Evolutionary conservation across 345 rosid genomes (phyloP), one percentile per base, ranked within the genome.

Genomic region (Pistacia atlantica): DNA sequence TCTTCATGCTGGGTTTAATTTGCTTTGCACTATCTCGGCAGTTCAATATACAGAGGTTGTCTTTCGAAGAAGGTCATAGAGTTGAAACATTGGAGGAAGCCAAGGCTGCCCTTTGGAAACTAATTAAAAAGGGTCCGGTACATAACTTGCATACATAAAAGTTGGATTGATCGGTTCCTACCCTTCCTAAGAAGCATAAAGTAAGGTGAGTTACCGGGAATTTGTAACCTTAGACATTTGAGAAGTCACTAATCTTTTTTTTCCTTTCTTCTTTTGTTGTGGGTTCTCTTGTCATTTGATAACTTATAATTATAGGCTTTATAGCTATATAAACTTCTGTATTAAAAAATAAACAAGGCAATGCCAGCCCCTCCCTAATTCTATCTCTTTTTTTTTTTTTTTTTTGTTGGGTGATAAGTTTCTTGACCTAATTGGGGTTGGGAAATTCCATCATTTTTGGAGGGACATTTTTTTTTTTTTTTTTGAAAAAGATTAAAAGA

Each of bases 71-170:
- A 72, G 90, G 89, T 54, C 84, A 83, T 16, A 79, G 80, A 16
- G 88, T 96, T 20, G 95, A 94, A 81, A 96, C 93, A 11, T 63
- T 96, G 67, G 97, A 92, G 82, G 95, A 94, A 81, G 99, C 99
- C 31, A 93, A 96, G 81, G 76, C 85, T 80, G 98, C 98, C 45
- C 74, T 93, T 20, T 78, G 90, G 93, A 94, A 89, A 78, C 82
- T 93, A 74, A 82, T 92, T 68, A 81, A 93, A 46, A 86, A 85
- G 54, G 97, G 94, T 25, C 84, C 79, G 80, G 85, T 92, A 7
- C 89, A 84, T 35, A 85, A 85, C 75, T 66, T 88, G 78, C 87
- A 86, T 75, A 81, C 77, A 66, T 80, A 75, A 55, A 67, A 61
- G 69, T 69, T 13, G 64, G 73, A 37, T 38, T 38, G 65, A 33